Base-by-base conservation (phyloP, 2,329 filamentous ascomycete species). In the Aspergillus thermomutatus region DNA sequence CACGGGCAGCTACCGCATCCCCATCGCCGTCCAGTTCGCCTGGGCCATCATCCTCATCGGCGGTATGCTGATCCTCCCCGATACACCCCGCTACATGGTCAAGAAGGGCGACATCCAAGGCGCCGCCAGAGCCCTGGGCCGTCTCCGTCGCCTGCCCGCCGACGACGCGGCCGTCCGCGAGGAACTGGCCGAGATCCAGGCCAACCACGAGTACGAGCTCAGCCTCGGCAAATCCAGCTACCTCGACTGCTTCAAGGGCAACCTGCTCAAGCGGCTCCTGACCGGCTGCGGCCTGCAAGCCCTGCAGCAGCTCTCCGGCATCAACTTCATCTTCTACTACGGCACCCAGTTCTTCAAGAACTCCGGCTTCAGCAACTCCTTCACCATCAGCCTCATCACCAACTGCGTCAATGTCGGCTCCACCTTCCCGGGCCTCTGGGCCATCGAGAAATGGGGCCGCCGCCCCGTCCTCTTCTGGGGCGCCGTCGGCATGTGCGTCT, bases 131-230 rank as follows among this genome's bases (percentile, higher is more conserved):
- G 76, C 85, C 3, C 83, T 95, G 8, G 75, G 83, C 51, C 82
- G 80, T 58, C 83, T 95, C 27, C 89, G 91, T 68, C 88, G 89
- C 56, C 85, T 69, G 49, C 64, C 93, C 76, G 81, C 87, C 50
- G 72, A 77, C 54, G 83, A 89, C 54, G 90, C 87, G 19, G 82
- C 87, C 59, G 89, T 86, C 71, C 85, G 94, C 75, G 80, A 84
- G 60, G 91, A 96, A 77, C 82, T 94, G 48, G 81, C 88, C 40
- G 91, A 95, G 79, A 90, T 96, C 64, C 82, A 93, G 60, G 91
- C 91, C 77, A 95, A 94, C 80, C 85, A 93, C 75, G 89, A 90
- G 75, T 91, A 91, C 72, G 92, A 96, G 80, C 81, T 88, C 65
- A 65, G 66, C 34, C 56, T 76, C 4, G 75, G 75, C 50, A 68